Conservation (phyloP, 1,284 basidiomycete genomes). For the Neotropicomus parvogracilis region DNA sequence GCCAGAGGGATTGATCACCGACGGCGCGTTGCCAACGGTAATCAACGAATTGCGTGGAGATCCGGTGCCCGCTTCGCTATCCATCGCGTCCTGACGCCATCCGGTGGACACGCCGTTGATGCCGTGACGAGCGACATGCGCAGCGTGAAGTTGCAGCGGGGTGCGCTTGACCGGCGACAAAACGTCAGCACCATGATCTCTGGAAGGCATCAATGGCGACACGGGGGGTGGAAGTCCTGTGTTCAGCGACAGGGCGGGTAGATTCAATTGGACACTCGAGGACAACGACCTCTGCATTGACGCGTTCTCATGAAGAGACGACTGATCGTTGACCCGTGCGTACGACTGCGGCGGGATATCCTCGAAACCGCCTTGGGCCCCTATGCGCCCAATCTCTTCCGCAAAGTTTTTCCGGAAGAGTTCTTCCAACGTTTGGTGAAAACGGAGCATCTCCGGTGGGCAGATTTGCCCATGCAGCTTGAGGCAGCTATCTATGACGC, state of each 20-base stretch:
- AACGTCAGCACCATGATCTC: constrained; percentile 21
- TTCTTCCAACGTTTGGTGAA: constrained; percentile 86
- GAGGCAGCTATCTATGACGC: constrained; percentile 80
- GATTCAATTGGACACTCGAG: constrained; percentile 39
- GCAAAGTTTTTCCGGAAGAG: constrained; percentile 89
- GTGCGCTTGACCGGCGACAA: constrained; percentile 53
- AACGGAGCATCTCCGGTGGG: constrained; percentile 81
- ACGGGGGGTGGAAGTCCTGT: constrained; percentile 39
- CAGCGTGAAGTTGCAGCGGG: constrained; percentile 70
- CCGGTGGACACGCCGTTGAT: constrained; percentile 74
- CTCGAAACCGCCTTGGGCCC: constrained; percentile 41
- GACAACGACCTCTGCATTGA: constrained; percentile 45
- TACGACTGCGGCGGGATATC: constrained; percentile 30
- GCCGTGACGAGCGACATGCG: constrained; percentile 73
- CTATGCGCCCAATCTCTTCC: constrained; percentile 77
- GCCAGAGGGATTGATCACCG: constrained; percentile 42
- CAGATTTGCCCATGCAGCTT: constrained; percentile 81
- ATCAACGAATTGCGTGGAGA: constrained; percentile 71
- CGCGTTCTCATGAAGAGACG: constrained; percentile 42
- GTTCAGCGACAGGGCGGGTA: constrained; percentile 47
- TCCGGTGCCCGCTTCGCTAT: constrained; percentile 55
- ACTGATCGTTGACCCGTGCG: constrained; percentile 38
- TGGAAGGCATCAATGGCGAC: constrained; percentile 39
- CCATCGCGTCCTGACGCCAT: constrained; percentile 58
- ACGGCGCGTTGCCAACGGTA: constrained; percentile 51